Base-by-base conservation (phyloP, 768 basidiomycete species). In the Kondoa malvinella region DNA sequence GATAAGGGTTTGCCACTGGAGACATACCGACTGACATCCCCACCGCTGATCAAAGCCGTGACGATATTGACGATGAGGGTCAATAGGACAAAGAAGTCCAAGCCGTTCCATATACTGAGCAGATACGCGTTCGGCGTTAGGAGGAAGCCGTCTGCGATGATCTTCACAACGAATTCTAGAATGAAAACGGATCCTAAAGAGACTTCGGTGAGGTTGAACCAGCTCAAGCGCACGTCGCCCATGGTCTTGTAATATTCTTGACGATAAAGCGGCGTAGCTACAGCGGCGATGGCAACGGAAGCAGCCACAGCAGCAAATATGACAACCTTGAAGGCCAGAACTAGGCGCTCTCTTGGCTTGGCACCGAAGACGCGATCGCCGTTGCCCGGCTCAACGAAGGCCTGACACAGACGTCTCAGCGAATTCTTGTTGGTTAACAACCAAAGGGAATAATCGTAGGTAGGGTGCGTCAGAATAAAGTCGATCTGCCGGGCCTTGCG, bases 111-210 rank as follows among this genome's bases (percentile, higher is more conserved):
- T 4, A 92, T 85, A 70, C 87, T 88, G 30, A 86, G 85, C 31
- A 95, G 76, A 75, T 97, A 96, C 0, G 91, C 90, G 72, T 92
- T 92, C 0, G 91, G 91, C 0, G 88, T 86, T 78, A 92, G 91
- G 16, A 87, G 74, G 76, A 94, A 87, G 0, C 94, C 94, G 74
- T 97, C 94, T 0, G 94, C 94, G 60, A 90, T 79, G 75, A 92
- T 78, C 78, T 96, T 96, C 84, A 95, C 84, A 70, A 86, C 65
- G 73, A 92, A 91, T 74, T 97, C 94, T 67, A 85, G 71, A 57
- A 92, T 78, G 26, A 94, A 84, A 2, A 76, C 71, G 27, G 67
- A 61, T 29, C 50, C 64, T 2, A 68, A 62, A 1, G 62, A 61
- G 4, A 63, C 63, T 75, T 95, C 91, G 2, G 85, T 82, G 65